Conservation (phyloP, 176 grass and related monocot species). For the Oryza meyeriana region DNA sequence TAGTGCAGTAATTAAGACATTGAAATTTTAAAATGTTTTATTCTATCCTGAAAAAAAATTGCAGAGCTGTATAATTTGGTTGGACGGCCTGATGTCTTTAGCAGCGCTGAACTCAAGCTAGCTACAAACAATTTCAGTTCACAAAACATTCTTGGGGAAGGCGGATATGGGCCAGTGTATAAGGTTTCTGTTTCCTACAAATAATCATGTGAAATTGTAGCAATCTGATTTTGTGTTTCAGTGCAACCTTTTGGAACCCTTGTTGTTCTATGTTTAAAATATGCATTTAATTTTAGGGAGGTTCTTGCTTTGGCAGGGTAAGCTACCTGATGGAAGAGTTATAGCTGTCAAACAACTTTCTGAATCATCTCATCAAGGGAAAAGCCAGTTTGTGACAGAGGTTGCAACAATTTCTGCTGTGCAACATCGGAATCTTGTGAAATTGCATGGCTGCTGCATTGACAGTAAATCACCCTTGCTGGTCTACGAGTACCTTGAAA, state of each 20-base stretch:
- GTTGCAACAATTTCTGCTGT: constrained; percentile 39
- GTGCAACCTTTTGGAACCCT: not conserved
- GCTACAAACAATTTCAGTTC: constrained; percentile 44
- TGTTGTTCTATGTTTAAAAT: not conserved
- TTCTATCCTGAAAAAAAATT: not conserved
- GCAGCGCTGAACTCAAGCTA: constrained; percentile 12
- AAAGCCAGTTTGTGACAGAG: constrained; percentile 53
- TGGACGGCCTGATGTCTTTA: constrained; percentile 22
- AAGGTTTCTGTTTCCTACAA: constrained; percentile 32
- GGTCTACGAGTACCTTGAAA: constrained; percentile 74
- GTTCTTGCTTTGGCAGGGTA: constrained; percentile 23
- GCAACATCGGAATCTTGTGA: constrained; percentile 49
- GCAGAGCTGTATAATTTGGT: constrained; percentile 22
- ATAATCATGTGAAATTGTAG: not conserved
- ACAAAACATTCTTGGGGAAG: constrained; percentile 56
- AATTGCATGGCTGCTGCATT: constrained; percentile 55
- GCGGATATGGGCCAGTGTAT: constrained; percentile 68
- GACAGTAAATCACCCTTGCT: constrained; percentile 45
- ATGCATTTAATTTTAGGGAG: not conserved
- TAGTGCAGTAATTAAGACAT: not conserved
- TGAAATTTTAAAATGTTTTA: not conserved
- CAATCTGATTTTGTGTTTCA: not conserved
- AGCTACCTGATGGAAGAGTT: constrained; percentile 43
- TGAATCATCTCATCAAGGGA: constrained; percentile 51
- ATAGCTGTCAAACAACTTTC: constrained; percentile 55